Conservation (phyloP, 2,329 filamentous ascomycete genomes). For the Calonectria pseudoturangicola region DNA sequence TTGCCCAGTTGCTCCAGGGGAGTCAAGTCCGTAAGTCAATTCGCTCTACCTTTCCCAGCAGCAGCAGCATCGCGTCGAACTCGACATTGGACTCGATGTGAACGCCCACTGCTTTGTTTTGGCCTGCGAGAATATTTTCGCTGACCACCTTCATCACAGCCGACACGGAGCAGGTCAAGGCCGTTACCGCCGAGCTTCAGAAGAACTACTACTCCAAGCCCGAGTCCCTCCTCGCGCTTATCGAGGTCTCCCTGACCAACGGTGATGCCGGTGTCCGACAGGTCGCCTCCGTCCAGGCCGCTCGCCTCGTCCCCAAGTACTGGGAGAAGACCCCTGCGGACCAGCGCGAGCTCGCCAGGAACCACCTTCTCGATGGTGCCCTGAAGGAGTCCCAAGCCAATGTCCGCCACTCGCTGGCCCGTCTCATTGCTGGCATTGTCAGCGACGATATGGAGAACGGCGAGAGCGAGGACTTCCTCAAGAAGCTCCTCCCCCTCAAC, state of each 20-base stretch:
- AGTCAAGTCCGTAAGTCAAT: slow-evolving; percentile 86
- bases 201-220: slow-evolving; percentile 94
- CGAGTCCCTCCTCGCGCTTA: slow-evolving; percentile 87
- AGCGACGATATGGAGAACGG: slow-evolving; percentile 84
- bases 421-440: slow-evolving; percentile 91
- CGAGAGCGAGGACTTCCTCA: slow-evolving; percentile 89
- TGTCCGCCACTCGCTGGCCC: slow-evolving; percentile 89
- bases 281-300: slow-evolving; percentile 91
- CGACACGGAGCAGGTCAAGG: slow-evolving; percentile 91
- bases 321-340: slow-evolving; percentile 84
- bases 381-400: slow-evolving; percentile 86
- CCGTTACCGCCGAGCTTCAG: slow-evolving; percentile 91
- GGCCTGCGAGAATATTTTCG: slow-evolving; percentile 19
- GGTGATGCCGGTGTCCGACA: slow-evolving; percentile 84
- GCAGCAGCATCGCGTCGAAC: background rate
- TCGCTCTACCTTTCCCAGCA: slow-evolving; percentile 21
- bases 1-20: slow-evolving; percentile 90
- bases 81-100: background rate
- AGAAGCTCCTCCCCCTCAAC: slow-evolving; percentile 86
- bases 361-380: slow-evolving; percentile 88
- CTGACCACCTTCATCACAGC: slow-evolving; percentile 70
- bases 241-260: slow-evolving; percentile 91
- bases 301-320: slow-evolving; percentile 88
- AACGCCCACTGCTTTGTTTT: slow-evolving; percentile 28
- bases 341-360: slow-evolving; percentile 87